Base-by-base conservation (phyloP, 2,329 filamentous ascomycete genomes). In the Tolypocladium album region DNA sequence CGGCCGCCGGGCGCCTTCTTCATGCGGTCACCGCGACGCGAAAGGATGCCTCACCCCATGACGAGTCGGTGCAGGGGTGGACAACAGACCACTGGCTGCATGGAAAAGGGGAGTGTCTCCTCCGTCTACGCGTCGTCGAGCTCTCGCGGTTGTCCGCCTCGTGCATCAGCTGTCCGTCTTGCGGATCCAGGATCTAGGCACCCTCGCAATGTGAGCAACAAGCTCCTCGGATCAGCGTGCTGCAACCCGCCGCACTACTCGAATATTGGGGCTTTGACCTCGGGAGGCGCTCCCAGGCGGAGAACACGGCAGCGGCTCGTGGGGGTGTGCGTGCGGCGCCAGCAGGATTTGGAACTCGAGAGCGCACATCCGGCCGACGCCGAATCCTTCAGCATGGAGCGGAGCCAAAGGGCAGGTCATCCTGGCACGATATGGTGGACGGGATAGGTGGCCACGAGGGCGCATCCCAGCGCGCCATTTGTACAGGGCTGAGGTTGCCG, bases 331-430 rank as follows among this genome's bases (percentile, higher is more conserved):
- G 45, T 17, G n/a, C 1, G 45, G 24, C 45, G 15, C 20, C 15
- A 4, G 27, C 20, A 22, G 42, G 53, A 43, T 31, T 36, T 36
- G 53, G 53, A 24, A 56, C 12, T 45, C 13, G 12, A 34, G 40
- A 55, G 36, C 56, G 60, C 57, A 55, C 36, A 61, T 59, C 38
- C 52, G 57, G 57, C 57, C 42, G 53, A 43, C 9, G 57, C 60
- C 60, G 57, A 60, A 56, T 15, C 50, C 31, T 27, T 57, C 34
- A 31, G 27, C 27, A 47, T 3, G 5, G 24, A 50, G 24, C 13
- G 17, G 24, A 34, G 8, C 5, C 20, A 12, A 27, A 15, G 27
- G 15, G 24, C 27, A n/a, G 24, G 45, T 2, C 27, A 15, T 17
- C 47, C 47, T 12, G 47, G 27, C 17, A 9, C 6, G 47, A 34